Base-by-base conservation (phyloP, 768 basidiomycete genomes). In the Panaeolus papilionaceus region DNA sequence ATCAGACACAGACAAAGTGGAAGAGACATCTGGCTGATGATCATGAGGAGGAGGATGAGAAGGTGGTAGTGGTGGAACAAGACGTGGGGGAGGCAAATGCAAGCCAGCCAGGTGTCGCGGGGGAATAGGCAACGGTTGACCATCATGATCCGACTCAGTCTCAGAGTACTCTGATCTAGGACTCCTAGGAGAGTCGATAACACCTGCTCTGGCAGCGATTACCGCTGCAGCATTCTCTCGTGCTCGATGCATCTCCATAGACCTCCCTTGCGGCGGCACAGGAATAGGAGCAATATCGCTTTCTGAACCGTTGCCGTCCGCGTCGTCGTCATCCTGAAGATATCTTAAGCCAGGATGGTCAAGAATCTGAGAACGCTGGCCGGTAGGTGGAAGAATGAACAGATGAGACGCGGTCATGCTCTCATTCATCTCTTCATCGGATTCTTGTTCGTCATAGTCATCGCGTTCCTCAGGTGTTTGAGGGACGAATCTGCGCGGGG, bases 141-240 rank as follows among this genome's bases (percentile, higher is more conserved):
- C 79, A 64, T 80, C 79, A 58, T 76, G 76, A 67, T 77, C 79
- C 40, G 77, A 79, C 9, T 79, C 78, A 7, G 72, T 71, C 61
- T 78, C 77, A 0, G 75, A 75, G 8, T 74, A 75, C 38, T 74
- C 70, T 33, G 54, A 58, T 7, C 54, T 58, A 8, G 54, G 54
- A 37, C 54, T 58, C 54, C 28, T 28, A 16, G 54, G 54, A 33
- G 54, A 58, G 28, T 58, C 54, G 14, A 58, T 6, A 14, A 58
- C 28, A 7, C 28, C 54, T 2, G 54, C 54, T 8, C 54, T 1
- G 11, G 54, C 54, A 58, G 54, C 54, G 5, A 58, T 58, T 28
- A 67, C 65, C 6, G 64, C 61, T 42, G 69, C 69, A 38, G 62
- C 40, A 39, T 58, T 37, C 28, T 58, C 54, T 37, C 28, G 54